Base-by-base conservation (phyloP, 2,329 filamentous ascomycete genomes). In the Fusarium metavorans region DNA sequence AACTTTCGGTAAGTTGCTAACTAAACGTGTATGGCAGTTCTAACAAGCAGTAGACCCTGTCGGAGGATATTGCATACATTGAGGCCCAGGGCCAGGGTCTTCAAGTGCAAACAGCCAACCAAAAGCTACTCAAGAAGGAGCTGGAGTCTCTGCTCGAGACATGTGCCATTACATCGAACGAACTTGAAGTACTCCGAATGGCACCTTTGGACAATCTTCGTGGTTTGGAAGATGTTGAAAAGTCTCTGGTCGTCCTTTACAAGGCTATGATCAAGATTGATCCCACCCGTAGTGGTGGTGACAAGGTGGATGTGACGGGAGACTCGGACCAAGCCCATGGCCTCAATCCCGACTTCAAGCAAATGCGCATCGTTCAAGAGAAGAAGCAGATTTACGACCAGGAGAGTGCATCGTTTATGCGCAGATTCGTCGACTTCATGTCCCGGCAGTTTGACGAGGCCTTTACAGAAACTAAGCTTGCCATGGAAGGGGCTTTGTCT, bases 1-100 rank as follows among this genome's bases (percentile, higher is more conserved):
- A 99, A 82, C 87, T 99, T 71, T 95, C 94, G 78, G 94, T 96
- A 88, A 86, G 93, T 84, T 10, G 25, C 41, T 48, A 41, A 41
- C 27, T 32, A 35, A 41, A 58, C 23, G 13, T 18, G 11, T 9
- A 23, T 13, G 18, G n/a, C 16, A 43, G 35, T 64, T 20, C 76
- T 78, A 68, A 81, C 56, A 25, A 13, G 8, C 2, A 32, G 27
- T 79, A 97, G 93, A 98, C 95, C 58, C 88, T 99, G 34, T 95
- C 95, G 66, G 96, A 98, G 59, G 97, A 99, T 78, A 97, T 99
- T 77, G 92, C 95, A 5, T 98, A 97, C 81, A 98, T 99, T 74
- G 97, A 99, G 85, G 95, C 97, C 2, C 97, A 99, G 83, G 95
- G 95, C 8, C 96, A 99, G 84, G 97, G 97, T 86, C 86, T 99